phyloP scores from a whole-genome alignment of 352 stramenopile species.

The Albugo laibachii region DNA sequence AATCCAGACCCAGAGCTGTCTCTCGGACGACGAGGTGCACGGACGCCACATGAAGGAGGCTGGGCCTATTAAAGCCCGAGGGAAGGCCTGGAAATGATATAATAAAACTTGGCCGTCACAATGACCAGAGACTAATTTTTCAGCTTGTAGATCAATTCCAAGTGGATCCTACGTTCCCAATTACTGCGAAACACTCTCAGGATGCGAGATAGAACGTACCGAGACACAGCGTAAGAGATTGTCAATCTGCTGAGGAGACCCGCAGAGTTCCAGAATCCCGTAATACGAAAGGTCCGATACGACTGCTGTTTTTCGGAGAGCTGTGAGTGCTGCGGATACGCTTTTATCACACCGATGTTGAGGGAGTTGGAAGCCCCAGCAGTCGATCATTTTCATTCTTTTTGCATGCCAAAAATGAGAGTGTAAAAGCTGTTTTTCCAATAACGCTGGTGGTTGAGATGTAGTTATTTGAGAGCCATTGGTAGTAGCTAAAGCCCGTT shows the following conservation, averaged over 20 bases:
- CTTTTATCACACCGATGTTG: constrained; percentile 32
- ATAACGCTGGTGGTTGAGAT: neutral
- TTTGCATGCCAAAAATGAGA: constrained; percentile 65
- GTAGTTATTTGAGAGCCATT: neutral
- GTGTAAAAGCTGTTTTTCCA: constrained; percentile 12
- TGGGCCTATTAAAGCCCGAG: constrained; percentile 33
- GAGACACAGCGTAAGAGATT: constrained; percentile 39
- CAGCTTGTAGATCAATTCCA: constrained; percentile 40
- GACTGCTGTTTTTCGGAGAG: constrained; percentile 22
- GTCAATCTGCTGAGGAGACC: constrained; percentile 28
- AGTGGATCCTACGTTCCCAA: constrained; percentile 17
- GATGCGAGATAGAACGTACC: constrained; percentile 1
- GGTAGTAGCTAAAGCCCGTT: constrained; percentile 9
- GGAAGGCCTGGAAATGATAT: constrained; percentile 32
- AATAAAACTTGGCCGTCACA: constrained; percentile 32
- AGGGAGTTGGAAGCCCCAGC: constrained; percentile 27
- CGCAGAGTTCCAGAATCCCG: constrained; percentile 43
- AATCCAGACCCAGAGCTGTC: constrained; percentile 56
- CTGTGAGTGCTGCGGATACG: constrained; percentile 34
- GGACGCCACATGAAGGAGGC: constrained; percentile 63
- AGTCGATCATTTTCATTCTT: constrained; percentile 37
- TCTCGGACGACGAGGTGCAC: constrained; percentile 14
- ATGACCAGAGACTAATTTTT: constrained; percentile 21
- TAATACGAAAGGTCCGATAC: constrained; percentile 47
- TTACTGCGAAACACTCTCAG: neutral